A percentile compares a stretch with the other conserved stretches of the same genome.
These are phyloP conservation scores for Entomortierella parvispora DNA, from an alignment of 192 early-diverging fungal genomes.

Conservation along the genomic window DNA sequence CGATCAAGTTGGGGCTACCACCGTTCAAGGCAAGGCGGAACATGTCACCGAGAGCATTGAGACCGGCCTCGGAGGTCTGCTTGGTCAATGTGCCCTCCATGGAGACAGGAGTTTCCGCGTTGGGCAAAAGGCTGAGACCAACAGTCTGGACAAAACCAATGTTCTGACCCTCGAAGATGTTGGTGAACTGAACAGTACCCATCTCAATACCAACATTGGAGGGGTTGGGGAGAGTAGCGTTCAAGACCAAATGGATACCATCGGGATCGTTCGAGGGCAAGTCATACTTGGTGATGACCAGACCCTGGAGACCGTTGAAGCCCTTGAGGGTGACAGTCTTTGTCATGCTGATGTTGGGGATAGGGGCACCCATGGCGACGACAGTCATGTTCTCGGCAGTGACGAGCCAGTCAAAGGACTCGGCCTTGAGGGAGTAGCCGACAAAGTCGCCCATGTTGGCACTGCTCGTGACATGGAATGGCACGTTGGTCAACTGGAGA, in stretches of 20 bases:
- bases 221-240: conserved; percentile 58
- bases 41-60: conserved; percentile 58
- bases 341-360: conserved; percentile 55
- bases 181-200: conserved; percentile 56
- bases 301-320: conserved; percentile 46
- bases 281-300: conserved; percentile 35
- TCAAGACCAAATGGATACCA: conserved; percentile 55
- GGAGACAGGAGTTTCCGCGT: conserved; percentile 15
- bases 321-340: conserved; percentile 52
- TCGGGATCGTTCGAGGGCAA: conserved; percentile 48
- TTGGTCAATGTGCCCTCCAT: conserved; percentile 56
- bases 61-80: conserved; percentile 54
- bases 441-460: conserved; percentile 62
- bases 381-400: conserved; percentile 54
- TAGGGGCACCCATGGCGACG: conserved; percentile 60
- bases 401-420: conserved; percentile 61
- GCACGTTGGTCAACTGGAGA: conserved; percentile 52
- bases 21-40: conserved; percentile 63
- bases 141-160: conserved; percentile 52
- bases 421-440: conserved; percentile 55
- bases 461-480: conserved; percentile 52
- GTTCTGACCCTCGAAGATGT: conserved; percentile 46
- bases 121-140: conserved; percentile 35
- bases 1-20: conserved; percentile 54
- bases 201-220: conserved; percentile 62